These are phyloP conservation scores for Apiospora kogelbergensis DNA, from an alignment of 2,329 filamentous ascomycete species.

Conservation along the genomic window DNA sequence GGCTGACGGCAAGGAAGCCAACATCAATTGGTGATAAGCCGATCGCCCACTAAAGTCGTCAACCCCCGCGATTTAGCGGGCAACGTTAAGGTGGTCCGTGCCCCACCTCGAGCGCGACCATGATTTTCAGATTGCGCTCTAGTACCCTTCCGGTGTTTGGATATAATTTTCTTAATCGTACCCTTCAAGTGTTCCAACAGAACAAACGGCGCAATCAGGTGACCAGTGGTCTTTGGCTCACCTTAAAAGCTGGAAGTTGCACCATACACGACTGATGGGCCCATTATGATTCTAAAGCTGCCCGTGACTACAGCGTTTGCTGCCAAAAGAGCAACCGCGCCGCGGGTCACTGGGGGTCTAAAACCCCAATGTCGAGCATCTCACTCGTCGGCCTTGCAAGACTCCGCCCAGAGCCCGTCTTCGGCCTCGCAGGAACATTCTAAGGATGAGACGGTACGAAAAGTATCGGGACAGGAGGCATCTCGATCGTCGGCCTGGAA, in stretches of 20 bases:
- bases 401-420: neutral
- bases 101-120: neutral
- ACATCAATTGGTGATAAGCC: too few species aligned
- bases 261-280: neutral
- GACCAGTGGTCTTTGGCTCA: neutral
- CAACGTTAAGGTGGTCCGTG: neutral
- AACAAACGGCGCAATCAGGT: neutral
- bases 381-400: neutral
- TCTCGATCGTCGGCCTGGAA: too few species aligned
- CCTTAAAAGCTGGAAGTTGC: neutral
- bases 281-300: neutral
- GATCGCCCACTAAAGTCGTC: neutral
- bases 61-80: neutral
- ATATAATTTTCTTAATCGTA: neutral
- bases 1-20: neutral
- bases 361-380: neutral
- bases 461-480: too few species aligned
- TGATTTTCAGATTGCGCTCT: neutral
- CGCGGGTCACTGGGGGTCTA: neutral
- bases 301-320: neutral
- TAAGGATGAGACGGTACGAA: too few species aligned
- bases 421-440: neutral
- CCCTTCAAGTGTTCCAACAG: neutral
- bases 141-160: neutral
- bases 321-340: neutral